A percentile compares a stretch with the other conserved stretches of the same genome.
Conservation (phyloP, 495 filamentous ascomycete genomes). For the Penicillium ucsense region DNA sequence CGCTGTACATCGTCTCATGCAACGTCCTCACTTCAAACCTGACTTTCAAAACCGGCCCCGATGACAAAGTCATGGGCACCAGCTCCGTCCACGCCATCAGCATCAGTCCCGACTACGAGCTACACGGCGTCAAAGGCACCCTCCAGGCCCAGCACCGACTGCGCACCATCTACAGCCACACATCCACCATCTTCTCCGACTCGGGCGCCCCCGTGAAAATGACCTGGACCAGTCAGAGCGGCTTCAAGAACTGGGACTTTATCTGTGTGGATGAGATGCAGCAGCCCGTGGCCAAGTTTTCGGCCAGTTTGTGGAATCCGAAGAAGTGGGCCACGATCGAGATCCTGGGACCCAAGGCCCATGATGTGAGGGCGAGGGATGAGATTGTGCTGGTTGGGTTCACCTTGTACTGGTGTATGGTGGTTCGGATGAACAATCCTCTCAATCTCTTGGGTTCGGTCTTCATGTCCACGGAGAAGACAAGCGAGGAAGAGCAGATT, state of each 20-base stretch:
- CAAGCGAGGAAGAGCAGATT: no score
- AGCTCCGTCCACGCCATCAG: conserved; percentile 15
- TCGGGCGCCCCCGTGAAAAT: conserved; percentile 14
- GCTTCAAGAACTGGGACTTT: conserved; percentile 27
- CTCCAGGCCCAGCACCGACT: conserved; percentile 22
- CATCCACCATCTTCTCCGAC: conserved; percentile 13
- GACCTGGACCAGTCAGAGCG: conserved; percentile 21
- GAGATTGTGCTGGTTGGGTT: conserved; percentile 26
- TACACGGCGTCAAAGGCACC: conserved; percentile 13
- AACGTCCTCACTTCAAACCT: conserved; percentile 4
- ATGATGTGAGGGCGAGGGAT: conserved; percentile 13
- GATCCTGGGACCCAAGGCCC: conserved; percentile 15
- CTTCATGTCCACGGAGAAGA: no score
- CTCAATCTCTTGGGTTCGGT: neutral
- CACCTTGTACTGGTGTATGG: conserved; percentile 21
- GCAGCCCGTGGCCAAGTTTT: conserved; percentile 19
- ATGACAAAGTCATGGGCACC: conserved; percentile 13
- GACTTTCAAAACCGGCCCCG: conserved; percentile 3
- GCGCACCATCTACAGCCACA: conserved; percentile 22
- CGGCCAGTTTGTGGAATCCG: conserved; percentile 16
- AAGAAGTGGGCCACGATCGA: conserved; percentile 22
- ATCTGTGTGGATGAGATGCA: conserved; percentile 23
- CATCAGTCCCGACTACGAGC: conserved; percentile 22
- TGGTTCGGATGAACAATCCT: conserved; percentile 2
- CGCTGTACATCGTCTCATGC: conserved; percentile 15